Evolutionary conservation across 148 eudicot species (phyloP), one percentile per base, ranked within the genome.

Genomic region (Rhododendron molle): DNA sequence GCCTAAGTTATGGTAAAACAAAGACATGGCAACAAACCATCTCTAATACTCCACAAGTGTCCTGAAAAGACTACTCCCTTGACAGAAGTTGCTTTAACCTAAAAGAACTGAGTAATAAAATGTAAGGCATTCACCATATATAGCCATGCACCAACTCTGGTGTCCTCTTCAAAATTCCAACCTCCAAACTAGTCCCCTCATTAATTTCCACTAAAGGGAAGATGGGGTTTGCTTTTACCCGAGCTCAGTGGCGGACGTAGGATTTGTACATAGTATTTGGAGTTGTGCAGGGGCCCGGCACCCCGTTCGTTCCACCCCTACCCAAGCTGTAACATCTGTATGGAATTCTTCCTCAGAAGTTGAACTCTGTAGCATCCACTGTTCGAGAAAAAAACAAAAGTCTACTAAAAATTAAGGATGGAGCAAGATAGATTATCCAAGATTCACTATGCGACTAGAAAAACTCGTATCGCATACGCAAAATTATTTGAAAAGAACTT

Each of bases 1-100:
- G 78, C 86, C 71, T 16, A 87, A 87, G 88, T 62, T 16, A 83
- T 7, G 79, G 69, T 34, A 65, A 86, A 83, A 3, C 73, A 11
- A 44, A 8, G 86, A 87, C 88, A 34, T 36, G 44, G n/a, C 28
- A 83, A 83, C 88, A 87, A 86, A 83, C 86, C 49, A 32, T 65
- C 47, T 83, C 79, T 87, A 18, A 44, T 83, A 32, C 82, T 43
- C 43, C 38, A 81, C 58, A 83, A 26, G 32, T 58, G 60, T 82
- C 40, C 62, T 56, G 44, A 74, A 86, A 14, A 15, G 54, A 67
- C 2, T 44, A 77, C 7, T 78, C 20, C 34, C n/a, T n/a, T n/a
- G n/a, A n/a, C n/a, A n/a, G n/a, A n/a, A n/a, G n/a, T n/a, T n/a
- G n/a, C n/a, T 38, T 46, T 40, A 20, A 38, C 80, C 72, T 9